Evolutionary conservation across 2,329 filamentous ascomycete genomes (phyloP), one percentile per base, ranked within the genome.

Genomic region (Didymella keratinophila): DNA sequence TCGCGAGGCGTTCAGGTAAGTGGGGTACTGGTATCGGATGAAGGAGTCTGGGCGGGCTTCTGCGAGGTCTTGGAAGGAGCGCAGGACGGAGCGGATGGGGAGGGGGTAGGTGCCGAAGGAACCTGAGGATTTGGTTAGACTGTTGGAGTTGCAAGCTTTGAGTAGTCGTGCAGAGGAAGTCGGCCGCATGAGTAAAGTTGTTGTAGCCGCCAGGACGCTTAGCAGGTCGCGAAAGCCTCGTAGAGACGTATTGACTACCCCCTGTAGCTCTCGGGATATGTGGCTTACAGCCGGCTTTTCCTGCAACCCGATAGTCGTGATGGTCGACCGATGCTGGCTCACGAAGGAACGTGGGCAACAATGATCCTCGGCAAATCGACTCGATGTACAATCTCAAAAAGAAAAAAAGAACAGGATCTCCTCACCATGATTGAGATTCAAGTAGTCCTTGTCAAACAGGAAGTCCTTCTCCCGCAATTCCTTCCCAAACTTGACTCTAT

Each of bases 71-170:
- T 93, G 89, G 69, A 89, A 90, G n/a, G 80, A 70, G 16, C 84
- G 86, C 20, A 89, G 82, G 48, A 82, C 82, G 14, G 83, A 76
- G 16, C 83, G 84, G 58, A 97, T 82, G 20, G 78, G 72, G 10
- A 78, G 80, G 3, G 93, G 93, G 67, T 89, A 87, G 2, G 89
- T 88, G 32, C 93, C 93, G 72, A 91, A 97, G 0, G 92, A 96
- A 47, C 92, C 90, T 78, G 39, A 20, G 27, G 16, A 34, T 16
- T 11, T 11, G 12, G 10, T 32, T 9, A 32, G 30, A 32, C 12
- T 32, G 12, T 14, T 16, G 30, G 14, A 41, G 4, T 25, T 21
- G 27, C 20, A 16, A 20, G n/a, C 44, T 32, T 14, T 10, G 32
- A 46, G n/a, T 18, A 11, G 27, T 16, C 11, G 11, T 28, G 27